These are phyloP conservation scores for Thalassiosira sp. DNA, from an alignment of 352 stramenopile genomes.

Conservation along the genomic window DNA sequence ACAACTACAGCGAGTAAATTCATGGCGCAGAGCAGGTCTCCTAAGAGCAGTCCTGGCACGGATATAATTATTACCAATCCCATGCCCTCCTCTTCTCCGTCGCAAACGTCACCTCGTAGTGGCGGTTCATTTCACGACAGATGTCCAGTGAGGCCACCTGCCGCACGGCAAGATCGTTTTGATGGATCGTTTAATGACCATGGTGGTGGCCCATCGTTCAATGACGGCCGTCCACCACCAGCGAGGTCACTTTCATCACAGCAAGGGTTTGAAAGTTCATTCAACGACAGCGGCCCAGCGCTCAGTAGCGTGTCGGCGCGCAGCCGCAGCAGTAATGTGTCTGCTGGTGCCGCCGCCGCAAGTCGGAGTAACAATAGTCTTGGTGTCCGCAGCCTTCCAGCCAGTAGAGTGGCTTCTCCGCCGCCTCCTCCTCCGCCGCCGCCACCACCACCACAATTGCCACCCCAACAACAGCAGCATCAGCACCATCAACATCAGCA, in stretches of 20 bases:
- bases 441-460: too few species aligned
- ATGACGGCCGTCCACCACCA: not conserved
- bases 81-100: not conserved
- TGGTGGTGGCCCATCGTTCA: too few species aligned
- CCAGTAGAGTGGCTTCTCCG: not conserved
- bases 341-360: not conserved
- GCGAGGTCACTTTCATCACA: not conserved
- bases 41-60: too few species aligned
- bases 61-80: not conserved
- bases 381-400: not conserved
- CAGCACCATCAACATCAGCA: not conserved
- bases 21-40: too few species aligned
- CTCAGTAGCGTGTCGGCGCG: not conserved
- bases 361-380: not conserved
- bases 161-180: too few species aligned
- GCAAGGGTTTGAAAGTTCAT: not conserved
- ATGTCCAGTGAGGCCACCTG: too few species aligned
- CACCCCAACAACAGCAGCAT: not conserved
- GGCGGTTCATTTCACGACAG: too few species aligned
- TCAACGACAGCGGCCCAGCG: conserved; percentile 1
- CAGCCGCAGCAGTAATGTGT: not conserved
- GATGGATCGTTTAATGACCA: too few species aligned
- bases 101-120: not conserved
- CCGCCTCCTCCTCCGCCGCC: not conserved
- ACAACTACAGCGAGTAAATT: too few species aligned